Evolutionary conservation across 768 basidiomycete species (phyloP), one percentile per base, ranked within the genome.

Genomic region (Suillus paluster): DNA sequence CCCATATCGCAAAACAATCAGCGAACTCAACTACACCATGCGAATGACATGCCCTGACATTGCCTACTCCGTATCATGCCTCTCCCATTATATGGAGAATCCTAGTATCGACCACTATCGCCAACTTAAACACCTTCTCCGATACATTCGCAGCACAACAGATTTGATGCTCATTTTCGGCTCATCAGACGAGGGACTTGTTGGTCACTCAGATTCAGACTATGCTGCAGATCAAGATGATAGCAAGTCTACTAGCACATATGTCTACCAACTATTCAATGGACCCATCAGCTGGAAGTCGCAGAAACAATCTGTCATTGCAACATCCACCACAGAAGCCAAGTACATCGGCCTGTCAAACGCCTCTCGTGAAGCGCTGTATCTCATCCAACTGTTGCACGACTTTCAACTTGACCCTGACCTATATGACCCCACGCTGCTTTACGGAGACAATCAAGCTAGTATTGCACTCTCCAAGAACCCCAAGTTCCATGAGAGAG

Each of bases 251-350:
- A n/a, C n/a, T n/a, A n/a, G n/a, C n/a, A n/a, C n/a, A n/a, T n/a
- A n/a, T n/a, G n/a, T n/a, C n/a, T n/a, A n/a, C n/a, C n/a, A n/a
- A n/a, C n/a, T n/a, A n/a, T n/a, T n/a, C n/a, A 67, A 71, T 1
- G 71, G 70, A 0, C 63, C 67, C 4, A 65, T 80, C 25, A 66
- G 66, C 1, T 80, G 79, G 79, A 64, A 61, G 8, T 70, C 75
- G 14, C 72, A 74, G 55, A 34, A 66, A 15, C 76, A 81, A 64
- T 53, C 71, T 10, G 64, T 70, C n/a, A 63, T 75, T 34, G 67
- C 77, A 5, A 57, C 70, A 1, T 79, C 74, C 5, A 77, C 73
- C 12, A 73, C 75, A 11, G 74, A 79, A 62, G 70, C 73, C 9
- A 74, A 80, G 65, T 79, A 77, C 61, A 70, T 79, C 15, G 74